Base-by-base conservation (phyloP, 495 filamentous ascomycete species). In the Beverwykella pulmonaria region DNA sequence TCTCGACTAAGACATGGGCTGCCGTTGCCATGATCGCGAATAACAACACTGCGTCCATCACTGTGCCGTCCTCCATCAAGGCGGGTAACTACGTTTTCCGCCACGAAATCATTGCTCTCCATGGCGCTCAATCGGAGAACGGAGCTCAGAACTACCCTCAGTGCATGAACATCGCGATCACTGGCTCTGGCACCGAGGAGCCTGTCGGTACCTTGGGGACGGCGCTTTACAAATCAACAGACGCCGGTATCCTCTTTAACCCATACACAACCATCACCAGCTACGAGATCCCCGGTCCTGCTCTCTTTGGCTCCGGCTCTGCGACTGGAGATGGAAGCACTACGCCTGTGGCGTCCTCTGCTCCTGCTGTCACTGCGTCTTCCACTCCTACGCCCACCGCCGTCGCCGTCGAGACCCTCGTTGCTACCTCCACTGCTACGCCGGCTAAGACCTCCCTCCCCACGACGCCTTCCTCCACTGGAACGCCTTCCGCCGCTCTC, bases 101-200 rank as follows among this genome's bases (percentile, higher is more conserved):
- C 44, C 68, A 71, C 36, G 68, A 71, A 53, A 70, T 67, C 47
- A 71, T 71, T 34, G 64, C 69, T 1, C 55, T 71, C 10, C 69
- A 71, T 27, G 47, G 34, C 17, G 69, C 64, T 3, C 47, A 27
- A 3, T 30, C 48, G 1, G 54, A 15, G 8, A 61, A 71, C 47
- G 69, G 69, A 1, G 69, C 69, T 2, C 69, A 71, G 54, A 62
- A 55, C 47, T 71, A 71, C 47, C 69, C 69, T 4, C 60, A 63
- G 36, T 71, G 69, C 60, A 12, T 71, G 15, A 71, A 71, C 53
- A 62, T 68, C 46, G 65, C 56, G 39, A 36, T 68, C 52, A 68
- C 65, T 0, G 65, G 65, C 29, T 32, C 22, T 22, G 65, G 65
- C 2, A 63, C 68, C 14, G 68, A 49, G 29, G 54, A 25, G 19